Percentiles rank a stretch among this genome's conserved stretches.
Evolutionary conservation across 176 grass and related monocot genomes (phyloP).

Genomic region (Oryza meridionalis): DNA sequence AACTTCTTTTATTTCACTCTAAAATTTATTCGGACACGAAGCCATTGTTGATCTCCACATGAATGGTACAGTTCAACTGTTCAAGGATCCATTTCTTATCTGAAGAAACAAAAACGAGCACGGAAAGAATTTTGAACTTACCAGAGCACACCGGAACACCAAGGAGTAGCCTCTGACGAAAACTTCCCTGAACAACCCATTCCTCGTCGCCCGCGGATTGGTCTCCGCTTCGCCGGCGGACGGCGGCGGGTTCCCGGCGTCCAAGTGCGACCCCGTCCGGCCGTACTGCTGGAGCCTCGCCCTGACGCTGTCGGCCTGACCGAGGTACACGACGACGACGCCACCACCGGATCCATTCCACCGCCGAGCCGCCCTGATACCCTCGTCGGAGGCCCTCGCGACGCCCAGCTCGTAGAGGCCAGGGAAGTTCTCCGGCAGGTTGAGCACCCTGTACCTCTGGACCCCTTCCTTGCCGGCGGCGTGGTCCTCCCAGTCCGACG

Average conservation of each 20-base stretch:
- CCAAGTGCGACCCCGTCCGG: slow-evolving; percentile 86
- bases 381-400: slow-evolving; percentile 25
- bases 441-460: slow-evolving; percentile 64
- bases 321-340: slow-evolving; percentile 84
- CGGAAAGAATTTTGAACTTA: slow-evolving; percentile 36
- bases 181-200: slow-evolving; percentile 76
- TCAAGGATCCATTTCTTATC: background rate
- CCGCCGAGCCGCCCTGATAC: slow-evolving; percentile 44
- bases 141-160: slow-evolving; percentile 71
- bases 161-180: slow-evolving; percentile 72
- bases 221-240: slow-evolving; percentile 38
- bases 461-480: slow-evolving; percentile 67
- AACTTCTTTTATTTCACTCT: background rate
- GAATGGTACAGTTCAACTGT: background rate
- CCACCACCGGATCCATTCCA: slow-evolving; percentile 37
- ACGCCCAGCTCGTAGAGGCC: slow-evolving; percentile 86
- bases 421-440: slow-evolving; percentile 75
- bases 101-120: slow-evolving; percentile 13
- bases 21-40: background rate
- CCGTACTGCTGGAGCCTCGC: slow-evolving; percentile 93
- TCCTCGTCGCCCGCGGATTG: slow-evolving; percentile 16
- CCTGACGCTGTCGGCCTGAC: slow-evolving; percentile 86
- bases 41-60: slow-evolving; percentile 10
- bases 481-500: slow-evolving; percentile 81
- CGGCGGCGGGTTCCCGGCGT: slow-evolving; percentile 49